Base-by-base conservation (phyloP, 768 basidiomycete genomes). In the Rubroboletus pulcherrimus region DNA sequence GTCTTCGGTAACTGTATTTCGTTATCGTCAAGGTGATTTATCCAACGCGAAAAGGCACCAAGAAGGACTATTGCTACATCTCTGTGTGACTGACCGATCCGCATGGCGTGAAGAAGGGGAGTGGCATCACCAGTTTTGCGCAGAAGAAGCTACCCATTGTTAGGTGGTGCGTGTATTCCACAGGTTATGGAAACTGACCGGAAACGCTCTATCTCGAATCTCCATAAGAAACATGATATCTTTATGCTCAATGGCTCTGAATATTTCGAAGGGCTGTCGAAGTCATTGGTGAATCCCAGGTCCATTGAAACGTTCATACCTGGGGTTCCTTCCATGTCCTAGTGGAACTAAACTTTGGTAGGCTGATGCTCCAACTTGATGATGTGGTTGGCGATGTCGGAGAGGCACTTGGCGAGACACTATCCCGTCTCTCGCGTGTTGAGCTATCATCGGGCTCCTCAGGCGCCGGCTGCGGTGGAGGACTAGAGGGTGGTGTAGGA, bases 101-200 rank as follows among this genome's bases (percentile, higher is more conserved):
- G 79, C 80, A 96, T 92, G 1, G 93, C 92, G 66, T 98, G 93
- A 7, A 97, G 81, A 14, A 98, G 81, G 7, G 95, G 94, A 1
- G 93, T 93, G 24, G 86, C 84, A 39, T 89, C 87, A 3, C 91
- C 93, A 37, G 85, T 85, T 66, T 90, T 91, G 54, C 86, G 86
- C n/a, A 96, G 75, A 7, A 98, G 76, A 29, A 95, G 77, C 85
- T 91, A 55, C 12, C 15, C 29, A 34, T 35, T 8, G 46, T 58
- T 51, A 49, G 49, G 40, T 56, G 30, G 42, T 2, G n/a, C 9
- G 1, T 39, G 9, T 35, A 29, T 48, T 37, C 24, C 35, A 37
- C 2, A 40, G 14, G 29, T 14, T 35, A 34, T 35, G 45, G 45
- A 12, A 34, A 79, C 85, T 51, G 55, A 93, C 91, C 68, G 86